These are phyloP conservation scores for Cymodocea nodosa DNA, from an alignment of 116 monocot genomes.

Conservation along the genomic window DNA sequence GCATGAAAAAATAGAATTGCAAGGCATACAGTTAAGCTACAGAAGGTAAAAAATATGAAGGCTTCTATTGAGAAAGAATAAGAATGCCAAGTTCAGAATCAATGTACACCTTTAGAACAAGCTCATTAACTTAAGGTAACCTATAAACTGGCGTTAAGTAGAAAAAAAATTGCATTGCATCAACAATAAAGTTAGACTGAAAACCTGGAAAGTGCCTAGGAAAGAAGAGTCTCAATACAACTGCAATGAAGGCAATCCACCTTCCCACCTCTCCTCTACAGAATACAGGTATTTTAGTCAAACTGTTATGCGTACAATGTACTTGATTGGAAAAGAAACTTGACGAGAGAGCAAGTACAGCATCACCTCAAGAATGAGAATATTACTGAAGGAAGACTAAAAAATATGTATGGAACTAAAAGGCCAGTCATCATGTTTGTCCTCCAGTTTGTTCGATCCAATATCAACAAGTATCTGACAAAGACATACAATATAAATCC, in stretches of 20 bases:
- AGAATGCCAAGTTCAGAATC: no score
- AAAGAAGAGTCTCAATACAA: constrained; percentile 84
- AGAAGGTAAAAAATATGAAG: no score
- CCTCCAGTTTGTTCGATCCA: constrained; percentile 93
- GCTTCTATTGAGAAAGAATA: no score
- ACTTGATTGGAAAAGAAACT: neutral
- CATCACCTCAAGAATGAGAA: constrained; percentile 57
- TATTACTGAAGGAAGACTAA: constrained; percentile 53
- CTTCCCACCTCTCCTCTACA: constrained; percentile 79
- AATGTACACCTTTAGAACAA: no score
- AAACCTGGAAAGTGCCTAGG: constrained; percentile 70
- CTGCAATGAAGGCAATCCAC: constrained; percentile 68
- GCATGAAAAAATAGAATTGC: no score
- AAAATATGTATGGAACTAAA: constrained; percentile 79
- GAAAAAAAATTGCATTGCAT: no score
- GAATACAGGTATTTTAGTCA: neutral
- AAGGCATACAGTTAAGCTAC: no score
- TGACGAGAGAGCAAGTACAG: neutral
- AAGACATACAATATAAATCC: constrained; percentile 1
- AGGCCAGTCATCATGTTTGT: constrained; percentile 87
- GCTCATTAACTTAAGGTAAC: no score
- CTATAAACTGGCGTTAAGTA: no score
- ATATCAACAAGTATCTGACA: constrained; percentile 68
- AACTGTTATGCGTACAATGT: neutral
- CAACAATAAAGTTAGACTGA: neutral